Evolutionary conservation across 345 rosid genomes (phyloP), one percentile per base, ranked within the genome.

Genomic region (Populus tremula): DNA sequence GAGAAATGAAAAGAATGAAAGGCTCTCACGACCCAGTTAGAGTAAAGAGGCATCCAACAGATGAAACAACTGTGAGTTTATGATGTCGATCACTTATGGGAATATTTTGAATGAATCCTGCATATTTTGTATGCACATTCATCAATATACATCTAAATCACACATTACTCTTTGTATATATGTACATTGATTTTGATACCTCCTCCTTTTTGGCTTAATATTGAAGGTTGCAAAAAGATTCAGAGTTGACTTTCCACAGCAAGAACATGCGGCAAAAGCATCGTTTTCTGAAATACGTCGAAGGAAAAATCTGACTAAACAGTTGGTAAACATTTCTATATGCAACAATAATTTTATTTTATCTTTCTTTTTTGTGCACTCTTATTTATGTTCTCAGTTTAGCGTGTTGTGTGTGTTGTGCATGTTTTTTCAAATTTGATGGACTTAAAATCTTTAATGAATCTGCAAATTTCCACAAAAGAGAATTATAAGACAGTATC

Each of bases 191-290:
- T 50, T 70, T 68, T 81, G 72, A 77, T 45, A 25, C 21, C 39
- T 77, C 69, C 25, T 2, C 20, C 66, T 38, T 77, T 78, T 53
- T n/a, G 56, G 49, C 69, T 76, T 62, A 72, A 41, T 54, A 14
- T 78, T 79, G 80, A 87, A 92, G 97, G 90, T 78, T 70, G 67
- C 81, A 11, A 91, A 87, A 70, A 76, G 45, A 82, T 78, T 75
- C 79, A 77, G 82, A 81, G 73, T 67, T n/a, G 87, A 84, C 66
- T 70, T 84, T 62, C 79, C 79, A 59, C 86, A 74, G 73, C 88
- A 70, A 87, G 91, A 84, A 56, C 75, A 75, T 77, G 68, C 69
- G 27, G 82, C 77, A 16, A 87, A 83, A 82, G 74, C 89, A 75
- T 81, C 91, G 18, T 65, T 82, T 82, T 80, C 79, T 39, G 84